Evolutionary conservation across 441 rosid species (phyloP), one percentile per base, ranked within the genome.

Genomic region (Breynia disticha): DNA sequence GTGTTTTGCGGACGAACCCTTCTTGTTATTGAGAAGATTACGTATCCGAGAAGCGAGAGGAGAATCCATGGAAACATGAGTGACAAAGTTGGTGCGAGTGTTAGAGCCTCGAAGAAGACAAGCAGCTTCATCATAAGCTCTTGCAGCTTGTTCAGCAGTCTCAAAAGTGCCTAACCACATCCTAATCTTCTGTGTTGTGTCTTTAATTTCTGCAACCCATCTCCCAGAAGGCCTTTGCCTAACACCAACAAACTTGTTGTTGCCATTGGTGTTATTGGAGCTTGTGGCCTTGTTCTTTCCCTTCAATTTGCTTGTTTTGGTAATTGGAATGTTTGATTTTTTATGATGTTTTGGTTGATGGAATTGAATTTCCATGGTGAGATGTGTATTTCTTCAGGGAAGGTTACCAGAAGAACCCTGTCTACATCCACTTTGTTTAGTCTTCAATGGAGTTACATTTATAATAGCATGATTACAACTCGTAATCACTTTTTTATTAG

Each of bases 121-220:
- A 5, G 88, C 93, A 48, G 93, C 93, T 70, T 84, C 82, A 59
- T 84, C 88, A 20, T 84, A 84, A 48, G 93, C 93, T 46, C 71
- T 69, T 5, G 93, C 93, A 51, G 88, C 93, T 61, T 79, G 83
- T 62, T 83, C 90, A 0, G 90, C 90, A 5, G 86, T 80, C 61
- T 75, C 84, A 41, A 76, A 83, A 54, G 87, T 81, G 24, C 87
- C 91, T 52, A 84, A 85, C 91, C 91, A 84, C 83, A 84, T 75
- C 71, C 91, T 74, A 46, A 79, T 81, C 73, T 84, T 84, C 32
- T 81, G 75, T 16, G 87, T 77, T 21, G 90, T 83, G 81, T 80
- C 84, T 60, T 83, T 83, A 68, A 83, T 83, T 71, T 83, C 91
- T n/a, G 93, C 93, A 2, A 84, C 86, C 93, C 93, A 84, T 73